Evolutionary conservation across 108 stramenopile genomes (phyloP), one percentile per base, ranked within the genome.

Genomic region (Pseudonitzschia multiseries): DNA sequence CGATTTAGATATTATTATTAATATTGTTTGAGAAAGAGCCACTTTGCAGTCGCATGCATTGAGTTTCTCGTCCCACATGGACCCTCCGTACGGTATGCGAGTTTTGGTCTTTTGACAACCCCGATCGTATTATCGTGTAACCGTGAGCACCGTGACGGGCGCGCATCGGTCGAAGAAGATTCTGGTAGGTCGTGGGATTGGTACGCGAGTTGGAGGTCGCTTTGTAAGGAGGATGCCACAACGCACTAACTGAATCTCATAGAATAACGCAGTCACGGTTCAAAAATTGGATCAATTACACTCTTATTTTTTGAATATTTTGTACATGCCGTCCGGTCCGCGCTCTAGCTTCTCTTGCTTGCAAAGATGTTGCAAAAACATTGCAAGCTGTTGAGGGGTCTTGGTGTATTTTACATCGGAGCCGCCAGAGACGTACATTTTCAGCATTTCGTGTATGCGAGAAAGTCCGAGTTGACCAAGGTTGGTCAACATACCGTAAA

Each of bases 401-500:
- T 93, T 91, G 79, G 86, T 86, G 67, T 92, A 93, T 60, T 82
- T 90, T 67, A 91, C 85, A 56, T 96, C 94, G 13, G 88, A 89
- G 43, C 65, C 65, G 42, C 94, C 92, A 18, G 88, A 71, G 42
- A 93, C 94, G 82, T 95, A 94, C 65, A 88, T 91, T 71, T 93
- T 96, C 43, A 98, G 84, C 86, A 91, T 93, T 22, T 91, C 81
- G 69, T 96, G 94, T 52, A 98, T 95, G 26, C 91, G 76, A 9
- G 86, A 84, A 43, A 98, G 65, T 26, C 92, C 89, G 0, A 96
- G 76, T 56, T 87, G 81, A 0, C 91, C 93, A 14, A 93, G 75
- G 56, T 91, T 93, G 12, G 87, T 89, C 43, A 98, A 84, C 95
- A 96, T 93, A 18, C 97, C 96, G 43, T 86, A 64, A 65, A 98